Evolutionary conservation across 352 stramenopile genomes (phyloP), one percentile per base, ranked within the genome.

Genomic region (Elongisporangium senticosum): DNA sequence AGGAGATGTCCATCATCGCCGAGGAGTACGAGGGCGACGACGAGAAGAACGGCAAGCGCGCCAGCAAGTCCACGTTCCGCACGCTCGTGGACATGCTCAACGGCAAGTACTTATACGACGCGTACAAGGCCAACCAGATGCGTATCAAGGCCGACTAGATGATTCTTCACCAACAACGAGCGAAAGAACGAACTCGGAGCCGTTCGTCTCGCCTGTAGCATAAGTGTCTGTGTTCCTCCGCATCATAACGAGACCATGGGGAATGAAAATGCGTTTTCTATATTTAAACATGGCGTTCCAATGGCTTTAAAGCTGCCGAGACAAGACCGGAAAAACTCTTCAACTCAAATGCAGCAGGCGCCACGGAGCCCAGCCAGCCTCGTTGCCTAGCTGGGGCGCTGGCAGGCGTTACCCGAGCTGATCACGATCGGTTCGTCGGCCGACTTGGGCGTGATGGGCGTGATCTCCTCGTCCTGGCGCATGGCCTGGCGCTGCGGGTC

Each of bases 51-150:
- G 67, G 59, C 56, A 84, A 89, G 60, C 24, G 28, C 28, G 62
- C 64, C 63, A 68, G 64, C 58, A 68, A 78, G 59, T 84, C 83
- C 49, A 75, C 65, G 8, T 67, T 92, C 53, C 81, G 83, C 64
- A 92, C 82, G 68, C 68, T 95, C 50, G 53, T 93, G 15, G 83
- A 93, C 64, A 95, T 95, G 86, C 83, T 95, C 65, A 92, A 89
- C 57, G 86, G 86, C 60, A 86, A 88, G 54, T 95, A 95, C 65
- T 65, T 95, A n/a, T 89, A 92, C 67, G 77, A 95, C 65, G 81
- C 83, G 8, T 95, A 74, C 67, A 85, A 90, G 63, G 49, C 75
- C 55, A 88, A 74, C 55, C 75, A 80, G 33, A 50, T 72, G 61
- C 69, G 72, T 20, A 74, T 91, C 59, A 89, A 91, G 62, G 69